Percentiles rank a stretch among this genome's conserved stretches.
These are phyloP conservation scores for Nymphaea thermarum DNA, from an alignment of 164 flowering plant species.

Conservation along the genomic window DNA sequence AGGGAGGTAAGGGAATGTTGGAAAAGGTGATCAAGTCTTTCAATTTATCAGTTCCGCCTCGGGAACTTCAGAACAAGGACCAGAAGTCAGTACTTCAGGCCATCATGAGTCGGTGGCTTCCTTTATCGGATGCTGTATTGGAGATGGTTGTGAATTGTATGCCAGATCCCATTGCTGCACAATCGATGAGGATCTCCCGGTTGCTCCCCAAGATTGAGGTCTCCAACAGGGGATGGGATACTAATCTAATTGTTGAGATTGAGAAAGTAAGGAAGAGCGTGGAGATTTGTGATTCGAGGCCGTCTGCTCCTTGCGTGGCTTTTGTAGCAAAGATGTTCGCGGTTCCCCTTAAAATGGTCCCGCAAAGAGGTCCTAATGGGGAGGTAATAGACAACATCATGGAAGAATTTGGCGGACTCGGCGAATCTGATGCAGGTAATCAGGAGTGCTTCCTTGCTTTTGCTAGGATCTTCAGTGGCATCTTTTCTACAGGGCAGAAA, in stretches of 20 bases:
- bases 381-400: slow-evolving; percentile 25
- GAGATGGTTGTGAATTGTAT: slow-evolving; percentile 72
- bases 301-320: slow-evolving; percentile 75
- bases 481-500: slow-evolving; percentile 49
- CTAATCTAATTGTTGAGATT: slow-evolving; percentile 42
- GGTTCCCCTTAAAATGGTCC: slow-evolving; percentile 68
- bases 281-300: slow-evolving; percentile 59
- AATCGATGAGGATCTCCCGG: slow-evolving; percentile 50
- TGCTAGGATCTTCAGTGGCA: slow-evolving; percentile 88
- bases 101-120: slow-evolving; percentile 92
- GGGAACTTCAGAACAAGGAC: slow-evolving; percentile 83
- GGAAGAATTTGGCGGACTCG: slow-evolving; percentile 31
- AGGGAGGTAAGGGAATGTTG: slow-evolving; percentile 51
- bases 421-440: slow-evolving; percentile 33
- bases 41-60: slow-evolving; percentile 49
- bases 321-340: slow-evolving; percentile 97
- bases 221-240: slow-evolving; percentile 12
- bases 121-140: slow-evolving; percentile 61
- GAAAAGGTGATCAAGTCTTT: slow-evolving; percentile 62
- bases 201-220: slow-evolving; percentile 63
- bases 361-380: slow-evolving; percentile 41
- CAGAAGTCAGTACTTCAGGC: slow-evolving; percentile 67
- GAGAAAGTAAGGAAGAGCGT: slow-evolving; percentile 62
- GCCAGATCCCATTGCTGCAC: slow-evolving; percentile 78
- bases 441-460: slow-evolving; percentile 81